These are phyloP conservation scores for Hypholoma fasciculare DNA, from an alignment of 768 basidiomycete species.

Conservation along the genomic window DNA sequence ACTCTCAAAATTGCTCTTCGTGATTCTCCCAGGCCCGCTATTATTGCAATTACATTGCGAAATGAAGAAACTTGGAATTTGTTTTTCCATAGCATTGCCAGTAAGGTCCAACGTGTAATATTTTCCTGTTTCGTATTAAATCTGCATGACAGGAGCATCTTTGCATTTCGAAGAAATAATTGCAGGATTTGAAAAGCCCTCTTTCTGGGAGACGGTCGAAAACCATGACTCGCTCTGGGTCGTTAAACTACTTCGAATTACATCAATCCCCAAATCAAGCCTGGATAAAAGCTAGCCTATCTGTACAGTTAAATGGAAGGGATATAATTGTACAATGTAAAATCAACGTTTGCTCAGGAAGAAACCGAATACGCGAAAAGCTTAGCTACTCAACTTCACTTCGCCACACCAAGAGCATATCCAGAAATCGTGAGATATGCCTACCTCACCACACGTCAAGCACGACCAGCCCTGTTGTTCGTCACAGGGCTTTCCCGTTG, in stretches of 20 bases:
- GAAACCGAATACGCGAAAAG: no score
- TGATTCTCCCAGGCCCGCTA: constrained; percentile 25
- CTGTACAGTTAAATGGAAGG: not conserved
- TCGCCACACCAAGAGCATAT: constrained; percentile 73
- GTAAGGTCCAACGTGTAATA: constrained; percentile 13
- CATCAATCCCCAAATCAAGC: constrained; percentile 2
- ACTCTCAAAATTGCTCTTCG: constrained; percentile 48
- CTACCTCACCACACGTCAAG: constrained; percentile 58
- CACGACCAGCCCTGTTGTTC: constrained; percentile 60
- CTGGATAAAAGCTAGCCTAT: not conserved
- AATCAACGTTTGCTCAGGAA: no score
- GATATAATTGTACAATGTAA: no score
- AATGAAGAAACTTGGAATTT: constrained; percentile 50
- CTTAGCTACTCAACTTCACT: constrained; percentile 48
- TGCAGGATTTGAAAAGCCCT: constrained; percentile 7
- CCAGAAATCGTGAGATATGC: constrained; percentile 69
- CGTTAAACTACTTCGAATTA: constrained; percentile 49
- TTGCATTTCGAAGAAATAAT: constrained; percentile 14
- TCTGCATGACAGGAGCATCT: constrained; percentile 7
- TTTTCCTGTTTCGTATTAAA: not conserved
- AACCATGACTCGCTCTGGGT: constrained; percentile 31
- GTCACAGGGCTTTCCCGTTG: constrained; percentile 29
- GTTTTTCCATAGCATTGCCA: constrained; percentile 42
- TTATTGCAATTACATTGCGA: constrained; percentile 58
- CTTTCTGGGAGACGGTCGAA: constrained; percentile 27